Evolutionary conservation across 2,329 filamentous ascomycete genomes (phyloP), one percentile per base, ranked within the genome.

Genomic region (Colletotrichum sp.): DNA sequence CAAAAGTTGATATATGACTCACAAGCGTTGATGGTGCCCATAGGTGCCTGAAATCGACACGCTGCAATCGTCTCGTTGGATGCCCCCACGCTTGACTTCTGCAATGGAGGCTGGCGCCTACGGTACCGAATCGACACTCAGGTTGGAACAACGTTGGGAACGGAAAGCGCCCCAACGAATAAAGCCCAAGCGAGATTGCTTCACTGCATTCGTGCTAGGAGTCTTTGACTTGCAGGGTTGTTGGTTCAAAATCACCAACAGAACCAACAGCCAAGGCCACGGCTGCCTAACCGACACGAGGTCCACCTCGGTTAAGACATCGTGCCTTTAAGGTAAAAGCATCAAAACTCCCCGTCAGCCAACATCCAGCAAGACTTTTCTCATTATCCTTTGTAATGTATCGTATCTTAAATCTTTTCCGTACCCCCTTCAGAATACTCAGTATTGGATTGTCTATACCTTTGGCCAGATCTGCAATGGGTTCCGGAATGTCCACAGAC

Each of bases 81-180:
- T n/a, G n/a, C n/a, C 6, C n/a, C 0, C n/a, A 21, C 44, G 0
- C 5, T 13, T 21, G n/a, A 12, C 44, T 52, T 3, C 6, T 0
- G 0, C 0, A 13, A 5, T 1, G 2, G 44, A 49, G 13, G 10
- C n/a, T 21, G 44, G n/a, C 44, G 44, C 10, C n/a, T 52, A 21
- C n/a, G 44, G n/a, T 21, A 52, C 44, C 44, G n/a, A 52, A 13
- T 1, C 6, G 13, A 5, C 10, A 24, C 0, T 21, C n/a, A 52
- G 2, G 1, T 21, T 24, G n/a, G 10, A 13, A 52, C 10, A 13
- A 0, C 1, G 44, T 52, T 13, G n/a, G 5, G 2, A 21, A 52
- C 10, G 10, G n/a, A 13, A 52, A 52, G n/a, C 6, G 44, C 6
- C 44, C n/a, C 44, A 13, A 21, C 21, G 44, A 4, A 21, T 13